Evolutionary conservation across 2,329 filamentous ascomycete genomes (phyloP).

Genomic region (Neonectria neomacrospora): DNA sequence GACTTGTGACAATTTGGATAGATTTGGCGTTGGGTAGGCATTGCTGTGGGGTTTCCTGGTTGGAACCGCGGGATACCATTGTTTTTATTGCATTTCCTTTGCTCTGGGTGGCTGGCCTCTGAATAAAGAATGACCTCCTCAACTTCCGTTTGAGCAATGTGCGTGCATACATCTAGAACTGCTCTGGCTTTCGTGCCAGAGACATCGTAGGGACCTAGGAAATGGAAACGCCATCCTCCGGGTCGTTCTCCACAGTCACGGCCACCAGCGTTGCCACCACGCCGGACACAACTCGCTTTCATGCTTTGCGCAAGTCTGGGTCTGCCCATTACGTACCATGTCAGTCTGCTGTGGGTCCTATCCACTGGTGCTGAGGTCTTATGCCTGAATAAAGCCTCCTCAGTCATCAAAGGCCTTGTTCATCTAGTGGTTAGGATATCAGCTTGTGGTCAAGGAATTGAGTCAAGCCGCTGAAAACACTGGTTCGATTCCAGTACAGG

Average conservation of each 20-base stretch:
- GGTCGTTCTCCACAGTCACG: neutral
- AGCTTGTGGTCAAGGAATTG: slow-evolving; percentile 17
- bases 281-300: too few relatives aligned
- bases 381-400: neutral
- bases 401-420: neutral
- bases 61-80: slow-evolving; percentile 42
- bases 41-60: slow-evolving; percentile 32
- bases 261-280: too few relatives aligned
- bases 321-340: too few relatives aligned
- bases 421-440: slow-evolving; percentile 29
- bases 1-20: slow-evolving; percentile 27
- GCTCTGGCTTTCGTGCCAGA: neutral
- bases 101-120: slow-evolving; percentile 11
- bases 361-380: neutral
- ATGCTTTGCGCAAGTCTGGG: too few relatives aligned
- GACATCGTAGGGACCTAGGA: neutral
- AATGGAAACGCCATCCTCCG: neutral
- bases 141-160: neutral
- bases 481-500: slow-evolving; percentile 17
- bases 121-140: slow-evolving; percentile 24
- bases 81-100: slow-evolving; percentile 23
- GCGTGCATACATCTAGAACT: neutral
- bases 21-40: slow-evolving; percentile 41
- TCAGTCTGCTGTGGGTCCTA: neutral
- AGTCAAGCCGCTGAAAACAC: slow-evolving; percentile 21